Evolutionary conservation across 495 filamentous ascomycete species (phyloP).

Genomic region (Jackrogersella multiformis): DNA sequence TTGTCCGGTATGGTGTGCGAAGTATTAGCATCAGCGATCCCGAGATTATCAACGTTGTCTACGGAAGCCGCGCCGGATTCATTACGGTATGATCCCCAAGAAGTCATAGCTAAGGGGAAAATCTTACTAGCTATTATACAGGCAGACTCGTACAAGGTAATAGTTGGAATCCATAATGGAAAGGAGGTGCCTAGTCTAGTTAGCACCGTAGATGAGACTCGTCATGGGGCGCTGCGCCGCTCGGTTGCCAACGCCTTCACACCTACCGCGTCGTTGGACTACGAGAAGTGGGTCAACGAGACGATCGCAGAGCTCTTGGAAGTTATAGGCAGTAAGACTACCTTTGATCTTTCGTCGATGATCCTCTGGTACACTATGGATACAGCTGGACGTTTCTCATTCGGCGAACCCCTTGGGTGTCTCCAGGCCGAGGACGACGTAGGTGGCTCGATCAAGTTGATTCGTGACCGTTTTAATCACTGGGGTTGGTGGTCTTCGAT

Average conservation of each 20-base stretch:
- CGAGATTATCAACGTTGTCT: conserved; percentile 41
- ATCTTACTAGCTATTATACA: neutral
- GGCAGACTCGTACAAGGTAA: conserved; percentile 37
- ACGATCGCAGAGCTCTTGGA: conserved; percentile 35
- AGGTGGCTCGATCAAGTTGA: conserved; percentile 35
- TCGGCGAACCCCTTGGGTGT: conserved; percentile 39
- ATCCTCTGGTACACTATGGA: conserved; percentile 44
- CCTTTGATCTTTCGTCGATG: conserved; percentile 28
- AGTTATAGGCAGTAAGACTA: conserved; percentile 19
- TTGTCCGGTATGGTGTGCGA: conserved; percentile 45
- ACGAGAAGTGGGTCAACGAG: conserved; percentile 39
- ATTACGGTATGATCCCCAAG: conserved; percentile 30
- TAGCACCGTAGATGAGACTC: conserved; percentile 38
- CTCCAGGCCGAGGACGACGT: conserved; percentile 38
- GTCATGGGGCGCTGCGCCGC: conserved; percentile 36
- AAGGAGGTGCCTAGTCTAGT: conserved; percentile 44
- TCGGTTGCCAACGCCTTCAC: conserved; percentile 46
- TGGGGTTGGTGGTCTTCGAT: conserved; percentile 44
- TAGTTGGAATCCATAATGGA: conserved; percentile 35
- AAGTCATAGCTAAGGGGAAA: neutral
- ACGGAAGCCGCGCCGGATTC: conserved; percentile 43
- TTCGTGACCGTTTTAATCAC: conserved; percentile 39
- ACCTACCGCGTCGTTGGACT: conserved; percentile 37
- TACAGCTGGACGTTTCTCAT: conserved; percentile 38
- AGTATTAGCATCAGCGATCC: conserved; percentile 45